Evolutionary conservation across 345 rosid genomes (phyloP), one percentile per base, ranked within the genome.

Genomic region (Geranium brycei): DNA sequence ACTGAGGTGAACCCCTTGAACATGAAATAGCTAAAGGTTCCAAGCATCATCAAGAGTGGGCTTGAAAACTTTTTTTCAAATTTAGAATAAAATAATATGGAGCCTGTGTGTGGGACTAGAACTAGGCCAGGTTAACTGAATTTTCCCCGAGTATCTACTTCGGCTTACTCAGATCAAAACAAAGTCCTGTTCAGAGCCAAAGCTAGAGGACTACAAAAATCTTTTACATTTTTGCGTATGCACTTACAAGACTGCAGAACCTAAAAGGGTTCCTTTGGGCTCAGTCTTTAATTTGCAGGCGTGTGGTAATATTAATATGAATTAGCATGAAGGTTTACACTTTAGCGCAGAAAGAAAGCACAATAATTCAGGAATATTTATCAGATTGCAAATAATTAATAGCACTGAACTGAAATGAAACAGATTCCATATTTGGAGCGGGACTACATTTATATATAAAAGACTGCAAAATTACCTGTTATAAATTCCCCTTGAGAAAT

Each of bases 401-500:
- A 47, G 14, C 11, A 47, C 53, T 47, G 15, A 10, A 47, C 11
- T 47, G 53, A 11, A 47, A 13, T 6, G 53, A 47, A 6, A 13
- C 15, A 47, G 53, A 13, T 11, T 13, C 15, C 10, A 11, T 3
- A 47, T 47, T 47, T 47, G 53, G 53, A 6, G 10, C 11, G 15
- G 13, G 53, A 47, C 53, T 47, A 47, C 10, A 47, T 47, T 38
- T 62, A 63, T 35, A 35, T 35, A 35, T 35, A 35, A 35, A 4
- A 56, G 35, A 64, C 57, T 16, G 30, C 61, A 66, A 65, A 31
- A 47, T 66, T 72, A 76, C 78, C 75, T 65, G 71, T 65, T 69
- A 64, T 68, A 66, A 69, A 41, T 65, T 69, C 73, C 41, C 69
- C 59, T 47, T 30, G 60, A 60, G 66, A 62, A 31, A 71, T 57